A percentile compares a stretch with the other conserved stretches of the same genome.
phyloP scores from a whole-genome alignment of 2,329 filamentous ascomycete genomes.

The Ploettnerulaceae sp. region DNA sequence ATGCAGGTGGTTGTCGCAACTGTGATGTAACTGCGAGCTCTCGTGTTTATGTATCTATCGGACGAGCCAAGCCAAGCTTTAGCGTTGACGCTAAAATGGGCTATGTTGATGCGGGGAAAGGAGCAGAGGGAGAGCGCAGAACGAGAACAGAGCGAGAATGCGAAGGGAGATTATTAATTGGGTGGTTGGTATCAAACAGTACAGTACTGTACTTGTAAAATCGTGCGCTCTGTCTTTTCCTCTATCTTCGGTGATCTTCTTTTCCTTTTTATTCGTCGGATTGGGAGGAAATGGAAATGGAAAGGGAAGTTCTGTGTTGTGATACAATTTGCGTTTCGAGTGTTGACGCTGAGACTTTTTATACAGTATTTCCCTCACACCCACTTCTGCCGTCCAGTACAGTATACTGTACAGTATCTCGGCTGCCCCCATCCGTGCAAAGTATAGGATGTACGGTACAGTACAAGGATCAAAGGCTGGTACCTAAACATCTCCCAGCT shows the following conservation, averaged over 20 bases:
- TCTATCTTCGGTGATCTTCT: too few species aligned
- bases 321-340: neutral
- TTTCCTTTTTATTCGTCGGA: too few species aligned
- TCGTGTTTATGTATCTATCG: slow-evolving; percentile 13
- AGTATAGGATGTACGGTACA: too few species aligned
- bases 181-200: neutral
- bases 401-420: neutral
- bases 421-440: neutral
- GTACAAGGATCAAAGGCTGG: neutral
- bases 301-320: neutral
- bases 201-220: neutral
- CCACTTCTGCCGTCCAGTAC: neutral
- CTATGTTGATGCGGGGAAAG: slow-evolving; percentile 15
- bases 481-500: slow-evolving; percentile 5
- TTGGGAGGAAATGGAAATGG: neutral
- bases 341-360: slow-evolving; percentile 6
- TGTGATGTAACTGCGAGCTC: neutral
- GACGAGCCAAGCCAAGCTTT: slow-evolving; percentile 4
- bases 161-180: neutral
- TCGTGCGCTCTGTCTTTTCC: too few species aligned
- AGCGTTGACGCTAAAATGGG: slow-evolving; percentile 2
- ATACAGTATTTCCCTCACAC: neutral
- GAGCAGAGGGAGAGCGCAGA: neutral
- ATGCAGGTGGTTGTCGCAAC: neutral
- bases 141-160: neutral